Evolutionary conservation across 2,329 filamentous ascomycete genomes (phyloP).

Genomic region (Talaromyces rugulosus): DNA sequence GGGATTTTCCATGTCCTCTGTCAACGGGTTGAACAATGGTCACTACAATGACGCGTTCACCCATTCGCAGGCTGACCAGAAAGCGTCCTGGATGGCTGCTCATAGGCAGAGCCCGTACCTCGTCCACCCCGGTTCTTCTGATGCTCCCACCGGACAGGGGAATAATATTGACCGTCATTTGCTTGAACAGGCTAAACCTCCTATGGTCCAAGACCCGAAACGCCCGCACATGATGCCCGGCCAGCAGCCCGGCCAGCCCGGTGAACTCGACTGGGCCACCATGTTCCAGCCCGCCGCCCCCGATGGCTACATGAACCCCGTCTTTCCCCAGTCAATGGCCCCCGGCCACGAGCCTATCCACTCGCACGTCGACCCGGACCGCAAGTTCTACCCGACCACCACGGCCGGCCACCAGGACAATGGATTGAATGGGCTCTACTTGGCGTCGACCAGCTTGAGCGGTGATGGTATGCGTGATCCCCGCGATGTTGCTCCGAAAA

Average conservation of each 20-base stretch:
- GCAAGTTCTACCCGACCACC: slow-evolving; percentile 49
- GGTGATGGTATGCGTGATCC: slow-evolving; percentile 49
- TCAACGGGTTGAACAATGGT: slow-evolving; percentile 39
- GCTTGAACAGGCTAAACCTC: slow-evolving; percentile 41
- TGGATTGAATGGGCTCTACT: slow-evolving; percentile 45
- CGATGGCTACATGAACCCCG: slow-evolving; percentile 59
- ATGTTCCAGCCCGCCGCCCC: slow-evolving; percentile 73
- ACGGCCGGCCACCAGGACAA: slow-evolving; percentile 37
- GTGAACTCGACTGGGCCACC: slow-evolving; percentile 67
- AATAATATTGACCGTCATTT: slow-evolving; percentile 41
- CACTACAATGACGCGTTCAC: slow-evolving; percentile 19
- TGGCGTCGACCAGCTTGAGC: slow-evolving; percentile 44
- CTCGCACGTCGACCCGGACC: slow-evolving; percentile 57
- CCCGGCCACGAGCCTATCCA: slow-evolving; percentile 67
- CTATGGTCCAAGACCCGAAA: slow-evolving; percentile 37
- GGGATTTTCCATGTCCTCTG: slow-evolving; percentile 39
- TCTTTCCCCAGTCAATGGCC: slow-evolving; percentile 62
- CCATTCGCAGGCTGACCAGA: slow-evolving; percentile 24
- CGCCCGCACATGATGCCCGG: slow-evolving; percentile 53
- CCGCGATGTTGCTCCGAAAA: slow-evolving; percentile 38
- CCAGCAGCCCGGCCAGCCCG: slow-evolving; percentile 55
- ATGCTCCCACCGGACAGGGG: slow-evolving; percentile 35
- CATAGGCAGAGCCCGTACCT: slow-evolving; percentile 43
- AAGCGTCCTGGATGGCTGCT: slow-evolving; percentile 40
- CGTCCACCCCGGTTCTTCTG: slow-evolving; percentile 35